Evolutionary conservation across 495 filamentous ascomycete genomes (phyloP), one percentile per base, ranked within the genome.

Genomic region (Tuber magnatum): DNA sequence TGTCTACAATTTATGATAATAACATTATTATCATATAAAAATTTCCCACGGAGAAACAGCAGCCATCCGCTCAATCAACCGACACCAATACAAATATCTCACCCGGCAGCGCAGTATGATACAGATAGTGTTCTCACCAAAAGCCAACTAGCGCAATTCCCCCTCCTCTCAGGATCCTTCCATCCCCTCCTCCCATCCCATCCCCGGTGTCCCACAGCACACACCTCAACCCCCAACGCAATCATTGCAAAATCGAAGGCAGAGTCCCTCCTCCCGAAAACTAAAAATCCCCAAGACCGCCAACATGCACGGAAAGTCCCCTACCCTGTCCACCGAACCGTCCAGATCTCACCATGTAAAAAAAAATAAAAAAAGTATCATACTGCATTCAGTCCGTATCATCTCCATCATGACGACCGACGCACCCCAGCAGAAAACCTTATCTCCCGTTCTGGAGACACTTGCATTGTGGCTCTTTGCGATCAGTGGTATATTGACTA

Each of bases 401-500:
- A 4, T 46, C 43, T 44, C 43, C 43, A 7, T 40, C 39, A 40
- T 7, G 39, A 40, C 39, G 7, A 40, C 39, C 39, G 39, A 40
- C 39, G 39, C 39, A 40, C 39, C 39, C 39, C 39, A 40, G 3
- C 39, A 7, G 39, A 40, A 40, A 40, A 40, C 39, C 39, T 40
- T 40, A n/a, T 94, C 51, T 92, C 91, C 81, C 87, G 95, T 81
- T 93, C 91, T 80, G 92, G 90, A 12, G 95, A 99, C 75, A 91
- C 93, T 78, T 97, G 94, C 83, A 92, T 95, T 51, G 95, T 94
- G 74, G 94, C 94, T 12, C 91, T 93, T 81, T 90, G 97, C 76
- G 94, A 97, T 77, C 95, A 99, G 83, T 99, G 94, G 92, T 99
- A 94, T 84, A 84, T 98, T 78, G 94, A 97, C 85, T 99, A 99